These are phyloP conservation scores for Spiromastix sp. DNA, from an alignment of 2,329 filamentous ascomycete species.

Conservation along the genomic window DNA sequence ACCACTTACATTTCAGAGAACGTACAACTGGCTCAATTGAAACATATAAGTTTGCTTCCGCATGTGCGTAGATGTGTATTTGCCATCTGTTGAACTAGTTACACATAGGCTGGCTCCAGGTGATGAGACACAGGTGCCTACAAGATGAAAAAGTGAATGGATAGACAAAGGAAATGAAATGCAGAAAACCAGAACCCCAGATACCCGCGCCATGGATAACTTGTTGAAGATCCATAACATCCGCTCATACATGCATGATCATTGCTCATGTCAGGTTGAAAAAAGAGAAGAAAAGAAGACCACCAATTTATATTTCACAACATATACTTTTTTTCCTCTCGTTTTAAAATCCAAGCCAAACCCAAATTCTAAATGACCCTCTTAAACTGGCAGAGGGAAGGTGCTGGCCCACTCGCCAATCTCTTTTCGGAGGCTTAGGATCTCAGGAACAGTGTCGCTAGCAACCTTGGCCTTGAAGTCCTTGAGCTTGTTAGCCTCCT, in stretches of 20 bases:
- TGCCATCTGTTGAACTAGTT: slow-evolving; percentile 5
- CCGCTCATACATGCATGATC: slow-evolving; percentile 3
- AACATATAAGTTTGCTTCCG: too few species aligned
- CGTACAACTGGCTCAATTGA: too few species aligned
- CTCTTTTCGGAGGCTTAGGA: slow-evolving; percentile 79
- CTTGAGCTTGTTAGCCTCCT: slow-evolving; percentile 98
- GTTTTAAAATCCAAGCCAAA: slow-evolving; percentile 3
- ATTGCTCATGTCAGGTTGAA: slow-evolving; percentile 12
- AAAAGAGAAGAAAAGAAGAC: too few species aligned
- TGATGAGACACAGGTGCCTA: slow-evolving; percentile 8
- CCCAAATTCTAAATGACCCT: background rate
- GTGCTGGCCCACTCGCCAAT: slow-evolving; percentile 74
- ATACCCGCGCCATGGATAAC: slow-evolving; percentile 11
- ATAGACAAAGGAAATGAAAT: slow-evolving; percentile 1
- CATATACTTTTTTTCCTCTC: slow-evolving; percentile 5
- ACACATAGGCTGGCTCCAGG: slow-evolving; percentile 1
- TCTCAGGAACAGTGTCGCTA: slow-evolving; percentile 65
- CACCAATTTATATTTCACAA: slow-evolving; percentile 3
- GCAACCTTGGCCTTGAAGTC: slow-evolving; percentile 95
- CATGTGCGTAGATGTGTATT: background rate
- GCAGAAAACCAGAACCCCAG: slow-evolving; percentile 1
- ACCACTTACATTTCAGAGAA: too few species aligned
- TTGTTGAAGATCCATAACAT: slow-evolving; percentile 16
- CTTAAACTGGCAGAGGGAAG: slow-evolving; percentile 72
- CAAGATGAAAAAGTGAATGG: background rate